Evolutionary conservation across 2,329 filamentous ascomycete genomes (phyloP), one percentile per base, ranked within the genome.

Genomic region (Thyridium curvatum): DNA sequence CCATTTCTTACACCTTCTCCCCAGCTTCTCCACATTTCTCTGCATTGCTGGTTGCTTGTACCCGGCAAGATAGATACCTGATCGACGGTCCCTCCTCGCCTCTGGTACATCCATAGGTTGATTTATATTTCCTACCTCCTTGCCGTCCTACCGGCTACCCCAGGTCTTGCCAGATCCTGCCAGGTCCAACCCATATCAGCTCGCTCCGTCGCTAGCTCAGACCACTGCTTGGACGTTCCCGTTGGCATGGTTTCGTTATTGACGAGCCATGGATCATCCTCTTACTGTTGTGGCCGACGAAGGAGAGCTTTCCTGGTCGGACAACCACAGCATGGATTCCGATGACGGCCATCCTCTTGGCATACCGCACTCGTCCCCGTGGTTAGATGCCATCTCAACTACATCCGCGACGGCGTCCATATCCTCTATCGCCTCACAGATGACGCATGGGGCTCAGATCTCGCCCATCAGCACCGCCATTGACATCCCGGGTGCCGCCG

Each of bases 391-490:
- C 10, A 28, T 56, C 34, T 51, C 53, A 32, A 40, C 49, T 13
- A 46, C 44, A 34, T 53, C 48, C 17, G 35, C 43, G 30, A 57
- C 60, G 6, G 53, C 61, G 14, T 61, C 60, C 14, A 51, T 56
- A 28, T 47, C 54, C 10, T 53, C 53, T 9, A 44, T 51, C 36
- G 42, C 49, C 29, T 49, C 49, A 28, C 52, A 51, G 35, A 50
- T 56, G 18, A 44, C 51, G 18, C 64, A 64, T 29, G 62, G 63
- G 12, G 68, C 69, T 32, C 73, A 74, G 47, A 54, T 76, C 40
- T 77, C 74, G 30, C 73, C 73, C 31, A 62, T 71, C 48, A 77
- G 72, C 55, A 68, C 68, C 41, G 66, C 63, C 44, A 62, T 72
- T 52, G 69, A 74, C 32, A 55, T 64, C 29, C 40, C 51, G 12